Conservation (phyloP, 352 stramenopile species). For the Blastocystis sp. region DNA sequence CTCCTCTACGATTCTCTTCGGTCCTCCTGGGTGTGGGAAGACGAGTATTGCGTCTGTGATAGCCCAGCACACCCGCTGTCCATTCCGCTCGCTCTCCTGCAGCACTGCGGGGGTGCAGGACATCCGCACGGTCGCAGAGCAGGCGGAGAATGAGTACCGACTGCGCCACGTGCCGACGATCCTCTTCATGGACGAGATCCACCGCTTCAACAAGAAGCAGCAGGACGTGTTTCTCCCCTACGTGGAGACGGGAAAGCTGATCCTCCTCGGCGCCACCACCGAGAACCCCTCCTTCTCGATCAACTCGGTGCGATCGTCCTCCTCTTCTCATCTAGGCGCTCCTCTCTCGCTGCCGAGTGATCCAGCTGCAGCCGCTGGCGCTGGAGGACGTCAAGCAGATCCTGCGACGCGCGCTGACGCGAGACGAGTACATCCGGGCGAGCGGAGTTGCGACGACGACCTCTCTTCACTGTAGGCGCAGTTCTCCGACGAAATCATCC, state of each 20-base stretch:
- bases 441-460: neutral
- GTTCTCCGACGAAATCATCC: conserved; percentile 69
- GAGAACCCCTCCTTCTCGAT: conserved; percentile 80
- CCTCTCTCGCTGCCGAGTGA: conserved; percentile 47
- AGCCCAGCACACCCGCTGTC: conserved; percentile 67
- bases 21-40: conserved; percentile 77
- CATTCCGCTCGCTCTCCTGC: conserved; percentile 71
- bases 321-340: neutral
- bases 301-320: conserved; percentile 63
- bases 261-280: conserved; percentile 77
- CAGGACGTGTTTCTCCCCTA: conserved; percentile 77
- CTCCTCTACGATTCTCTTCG: conserved; percentile 54
- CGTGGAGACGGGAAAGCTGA: conserved; percentile 76
- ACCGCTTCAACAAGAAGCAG: conserved; percentile 79
- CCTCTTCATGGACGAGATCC: conserved; percentile 79
- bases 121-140: conserved; percentile 73
- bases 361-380: conserved; percentile 72
- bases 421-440: neutral
- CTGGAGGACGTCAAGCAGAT: conserved; percentile 70
- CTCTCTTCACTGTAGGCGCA: neutral
- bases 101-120: conserved; percentile 71
- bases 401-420: conserved; percentile 68
- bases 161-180: conserved; percentile 71
- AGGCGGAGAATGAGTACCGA: conserved; percentile 70
- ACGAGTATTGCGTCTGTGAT: conserved; percentile 76